Evolutionary conservation across 2,329 filamentous ascomycete genomes (phyloP).

Genomic region (Corinectria fuckeliana): DNA sequence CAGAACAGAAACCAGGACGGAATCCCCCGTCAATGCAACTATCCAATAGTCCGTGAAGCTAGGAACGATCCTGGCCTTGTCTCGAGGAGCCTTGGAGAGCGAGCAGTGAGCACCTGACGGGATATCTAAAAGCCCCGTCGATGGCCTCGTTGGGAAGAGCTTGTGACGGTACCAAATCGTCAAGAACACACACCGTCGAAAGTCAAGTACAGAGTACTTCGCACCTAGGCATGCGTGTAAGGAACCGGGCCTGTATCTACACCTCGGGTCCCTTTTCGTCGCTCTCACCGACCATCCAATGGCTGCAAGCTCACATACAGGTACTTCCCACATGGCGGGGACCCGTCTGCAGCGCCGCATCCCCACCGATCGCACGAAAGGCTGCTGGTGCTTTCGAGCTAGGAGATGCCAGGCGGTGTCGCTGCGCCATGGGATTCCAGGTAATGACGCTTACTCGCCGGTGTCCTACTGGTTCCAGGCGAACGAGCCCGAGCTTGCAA

Average conservation of each 20-base stretch:
- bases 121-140: constrained; percentile 1
- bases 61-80: not conserved
- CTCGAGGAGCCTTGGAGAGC: too few species aligned
- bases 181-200: constrained; percentile 12
- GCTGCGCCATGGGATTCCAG: constrained; percentile 32
- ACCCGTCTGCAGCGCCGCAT: constrained; percentile 9
- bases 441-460: constrained; percentile 41
- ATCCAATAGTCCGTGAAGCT: not conserved
- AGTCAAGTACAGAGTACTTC: not conserved
- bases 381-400: constrained; percentile 19
- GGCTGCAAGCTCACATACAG: not conserved
- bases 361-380: constrained; percentile 36
- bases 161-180: constrained; percentile 7
- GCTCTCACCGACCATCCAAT: constrained; percentile 8
- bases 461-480: constrained; percentile 32
- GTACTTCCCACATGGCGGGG: not conserved
- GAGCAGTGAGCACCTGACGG: constrained; percentile 5
- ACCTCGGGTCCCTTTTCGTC: constrained; percentile 14
- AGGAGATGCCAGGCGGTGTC: constrained; percentile 24
- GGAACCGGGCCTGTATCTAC: not conserved
- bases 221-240: not conserved
- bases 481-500: constrained; percentile 9
- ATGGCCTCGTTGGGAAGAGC: constrained; percentile 7
- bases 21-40: constrained; percentile 8
- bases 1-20: not conserved